These are phyloP conservation scores for Tripidium arundinaceum DNA, from an alignment of 202 grass and related monocot species.

Conservation along the genomic window DNA sequence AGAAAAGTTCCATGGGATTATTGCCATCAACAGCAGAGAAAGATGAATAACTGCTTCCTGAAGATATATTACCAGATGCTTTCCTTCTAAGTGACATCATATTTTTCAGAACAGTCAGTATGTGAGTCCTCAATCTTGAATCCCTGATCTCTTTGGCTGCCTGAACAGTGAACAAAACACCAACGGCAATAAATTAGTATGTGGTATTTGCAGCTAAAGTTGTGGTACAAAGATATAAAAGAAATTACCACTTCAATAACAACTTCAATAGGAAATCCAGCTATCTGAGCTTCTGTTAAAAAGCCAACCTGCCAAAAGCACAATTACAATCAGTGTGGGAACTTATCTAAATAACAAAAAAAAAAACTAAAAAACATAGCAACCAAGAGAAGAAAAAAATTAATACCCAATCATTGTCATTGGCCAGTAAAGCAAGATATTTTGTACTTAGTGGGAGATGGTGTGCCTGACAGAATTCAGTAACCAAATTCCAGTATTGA, in stretches of 20 bases:
- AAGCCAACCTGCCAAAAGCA: slow-evolving; percentile 88
- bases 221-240: not conserved
- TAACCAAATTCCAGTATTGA: slow-evolving; percentile 81
- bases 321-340: slow-evolving; percentile 16
- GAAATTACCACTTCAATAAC: slow-evolving; percentile 70
- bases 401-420: slow-evolving; percentile 97
- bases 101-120: slow-evolving; percentile 81
- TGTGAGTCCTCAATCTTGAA: slow-evolving; percentile 71
- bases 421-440: slow-evolving; percentile 87
- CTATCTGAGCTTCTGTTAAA: slow-evolving; percentile 86
- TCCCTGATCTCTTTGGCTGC: slow-evolving; percentile 83
- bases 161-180: slow-evolving; percentile 54
- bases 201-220: slow-evolving; percentile 15
- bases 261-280: slow-evolving; percentile 70
- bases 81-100: slow-evolving; percentile 64
- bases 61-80: slow-evolving; percentile 47
- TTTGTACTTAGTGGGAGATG: slow-evolving; percentile 79
- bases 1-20: slow-evolving; percentile 74
- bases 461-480: slow-evolving; percentile 79
- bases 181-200: slow-evolving; percentile 28
- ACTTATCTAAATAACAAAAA: slow-evolving; percentile 14
- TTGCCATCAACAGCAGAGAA: slow-evolving; percentile 45
- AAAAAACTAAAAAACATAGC: slow-evolving; percentile 11
- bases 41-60: slow-evolving; percentile 47
- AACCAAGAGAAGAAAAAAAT: slow-evolving; percentile 27